Conservation (phyloP, 805 yeast species). For the Candida nanaspora region DNA sequence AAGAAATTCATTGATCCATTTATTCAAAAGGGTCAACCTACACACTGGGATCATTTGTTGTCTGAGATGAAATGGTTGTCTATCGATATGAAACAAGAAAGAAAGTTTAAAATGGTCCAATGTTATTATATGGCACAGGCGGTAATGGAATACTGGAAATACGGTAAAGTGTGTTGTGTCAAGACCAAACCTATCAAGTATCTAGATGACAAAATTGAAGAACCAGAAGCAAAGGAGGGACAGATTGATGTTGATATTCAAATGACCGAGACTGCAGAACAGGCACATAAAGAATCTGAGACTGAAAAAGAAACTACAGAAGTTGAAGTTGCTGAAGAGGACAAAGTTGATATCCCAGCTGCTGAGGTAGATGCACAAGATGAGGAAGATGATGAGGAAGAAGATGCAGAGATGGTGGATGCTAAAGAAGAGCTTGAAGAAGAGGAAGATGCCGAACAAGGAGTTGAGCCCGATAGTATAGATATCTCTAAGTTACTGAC, state of each 20-base stretch:
- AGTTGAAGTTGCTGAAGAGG: no score
- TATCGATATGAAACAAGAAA: conserved; percentile 63
- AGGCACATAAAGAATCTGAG: conserved; percentile 2
- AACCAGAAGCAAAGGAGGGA: no score
- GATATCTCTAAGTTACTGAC: conserved; percentile 29
- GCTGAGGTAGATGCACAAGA: neutral
- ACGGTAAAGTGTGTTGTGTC: conserved; percentile 65
- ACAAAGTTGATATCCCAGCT: conserved; percentile 5
- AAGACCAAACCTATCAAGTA: conserved; percentile 38
- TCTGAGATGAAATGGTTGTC: conserved; percentile 84
- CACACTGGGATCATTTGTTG: conserved; percentile 68
- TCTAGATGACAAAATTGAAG: conserved; percentile 8
- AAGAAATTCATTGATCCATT: conserved; percentile 64
- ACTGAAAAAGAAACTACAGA: conserved; percentile 9
- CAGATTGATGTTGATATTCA: neutral
- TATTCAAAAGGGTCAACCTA: conserved; percentile 24
- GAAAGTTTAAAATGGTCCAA: conserved; percentile 62
- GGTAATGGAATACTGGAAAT: conserved; percentile 68
- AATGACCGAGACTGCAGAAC: conserved; percentile 6
- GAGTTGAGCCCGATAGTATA: conserved; percentile 20
- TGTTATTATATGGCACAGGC: conserved; percentile 68
- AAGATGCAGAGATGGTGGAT: conserved; percentile 1
- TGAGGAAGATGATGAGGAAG: conserved; percentile 1
- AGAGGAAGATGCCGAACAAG: neutral
- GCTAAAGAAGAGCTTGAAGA: neutral